A percentile compares a stretch with the other conserved stretches of the same genome.
These are phyloP conservation scores for Trichaptum fuscoviolaceum DNA, from an alignment of 768 basidiomycete genomes.

Conservation along the genomic window DNA sequence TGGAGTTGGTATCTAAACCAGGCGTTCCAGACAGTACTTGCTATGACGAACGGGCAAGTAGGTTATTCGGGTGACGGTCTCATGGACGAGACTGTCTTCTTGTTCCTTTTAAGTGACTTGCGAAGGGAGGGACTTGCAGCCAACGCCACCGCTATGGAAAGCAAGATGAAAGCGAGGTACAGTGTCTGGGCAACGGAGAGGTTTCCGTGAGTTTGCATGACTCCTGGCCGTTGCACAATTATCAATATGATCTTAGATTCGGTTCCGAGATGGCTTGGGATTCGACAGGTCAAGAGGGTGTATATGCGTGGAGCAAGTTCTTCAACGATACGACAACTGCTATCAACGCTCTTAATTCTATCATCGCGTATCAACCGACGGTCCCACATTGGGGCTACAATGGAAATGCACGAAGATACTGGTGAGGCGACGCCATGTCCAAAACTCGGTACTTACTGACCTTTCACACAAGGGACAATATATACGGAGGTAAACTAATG, in stretches of 20 bases:
- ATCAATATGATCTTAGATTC: conserved; percentile 29
- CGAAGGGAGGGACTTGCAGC: conserved; percentile 44
- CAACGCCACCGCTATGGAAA: conserved; percentile 43
- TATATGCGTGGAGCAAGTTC: conserved; percentile 48
- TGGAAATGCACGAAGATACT: conserved; percentile 53
- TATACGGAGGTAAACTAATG: conserved; percentile 50
- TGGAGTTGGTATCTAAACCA: conserved; percentile 59
- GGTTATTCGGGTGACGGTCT: conserved; percentile 43
- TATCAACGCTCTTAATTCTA: conserved; percentile 48
- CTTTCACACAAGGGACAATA: conserved; percentile 41
- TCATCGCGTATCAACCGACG: conserved; percentile 51
- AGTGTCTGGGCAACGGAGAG: conserved; percentile 41
- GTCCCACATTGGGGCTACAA: conserved; percentile 61
- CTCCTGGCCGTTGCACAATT: not conserved
- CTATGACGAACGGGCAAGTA: conserved; percentile 41
- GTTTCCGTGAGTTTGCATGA: conserved; percentile 38
- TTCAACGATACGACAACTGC: conserved; percentile 50
- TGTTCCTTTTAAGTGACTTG: conserved; percentile 42
- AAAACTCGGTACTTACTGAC: not conserved
- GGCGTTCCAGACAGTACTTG: conserved; percentile 41
- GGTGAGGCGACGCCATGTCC: conserved; percentile 26
- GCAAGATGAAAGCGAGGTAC: conserved; percentile 42
- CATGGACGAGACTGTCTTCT: conserved; percentile 54
- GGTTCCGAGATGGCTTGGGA: conserved; percentile 59
- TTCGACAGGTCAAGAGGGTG: conserved; percentile 51